Conservation (phyloP, 2,329 filamentous ascomycete genomes). For the Aureobasidium melanogenum region DNA sequence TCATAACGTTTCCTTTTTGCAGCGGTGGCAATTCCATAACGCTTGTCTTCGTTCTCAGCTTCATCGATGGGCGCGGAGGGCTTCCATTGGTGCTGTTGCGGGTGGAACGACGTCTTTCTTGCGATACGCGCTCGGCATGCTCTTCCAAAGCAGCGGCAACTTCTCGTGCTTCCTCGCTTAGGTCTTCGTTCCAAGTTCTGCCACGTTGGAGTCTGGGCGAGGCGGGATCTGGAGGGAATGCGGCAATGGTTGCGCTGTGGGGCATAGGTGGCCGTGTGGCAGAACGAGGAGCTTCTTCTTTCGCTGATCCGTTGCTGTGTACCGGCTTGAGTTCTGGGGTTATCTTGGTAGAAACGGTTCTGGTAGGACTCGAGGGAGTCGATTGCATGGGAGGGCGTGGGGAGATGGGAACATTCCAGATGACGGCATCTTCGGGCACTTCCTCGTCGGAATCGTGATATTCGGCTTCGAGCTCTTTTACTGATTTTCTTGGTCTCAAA, state of each 20-base stretch:
- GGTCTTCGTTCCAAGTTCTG: slow-evolving; percentile 65
- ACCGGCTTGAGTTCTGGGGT: not conserved
- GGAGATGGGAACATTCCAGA: slow-evolving; percentile 76
- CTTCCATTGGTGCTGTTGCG: slow-evolving; percentile 19
- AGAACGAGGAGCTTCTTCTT: slow-evolving; percentile 1
- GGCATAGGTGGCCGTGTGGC: slow-evolving; percentile 16
- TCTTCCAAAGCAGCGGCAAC: slow-evolving; percentile 75
- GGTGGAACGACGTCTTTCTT: slow-evolving; percentile 9
- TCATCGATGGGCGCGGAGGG: slow-evolving; percentile 20
- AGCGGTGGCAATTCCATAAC: slow-evolving; percentile 52
- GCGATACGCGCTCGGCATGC: slow-evolving; percentile 48
- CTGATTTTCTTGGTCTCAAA: slow-evolving; percentile 65
- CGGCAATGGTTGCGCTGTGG: slow-evolving; percentile 23
- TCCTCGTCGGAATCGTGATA: slow-evolving; percentile 69
- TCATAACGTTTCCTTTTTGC: slow-evolving; percentile 68
- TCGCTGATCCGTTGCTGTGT: not conserved
- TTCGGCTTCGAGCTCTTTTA: slow-evolving; percentile 63
- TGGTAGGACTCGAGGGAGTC: slow-evolving; percentile 24
- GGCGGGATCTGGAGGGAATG: slow-evolving; percentile 19
- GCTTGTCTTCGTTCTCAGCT: slow-evolving; percentile 20
- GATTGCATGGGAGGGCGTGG: slow-evolving; percentile 37
- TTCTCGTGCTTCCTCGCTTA: slow-evolving; percentile 64
- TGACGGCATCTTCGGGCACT: slow-evolving; percentile 67
- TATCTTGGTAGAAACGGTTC: slow-evolving; percentile 20
- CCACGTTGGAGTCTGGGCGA: slow-evolving; percentile 31